Percentiles rank a stretch among this genome's conserved stretches.
Evolutionary conservation across 441 rosid species (phyloP).

Genomic region (Pelargonium myrrhifolium): DNA sequence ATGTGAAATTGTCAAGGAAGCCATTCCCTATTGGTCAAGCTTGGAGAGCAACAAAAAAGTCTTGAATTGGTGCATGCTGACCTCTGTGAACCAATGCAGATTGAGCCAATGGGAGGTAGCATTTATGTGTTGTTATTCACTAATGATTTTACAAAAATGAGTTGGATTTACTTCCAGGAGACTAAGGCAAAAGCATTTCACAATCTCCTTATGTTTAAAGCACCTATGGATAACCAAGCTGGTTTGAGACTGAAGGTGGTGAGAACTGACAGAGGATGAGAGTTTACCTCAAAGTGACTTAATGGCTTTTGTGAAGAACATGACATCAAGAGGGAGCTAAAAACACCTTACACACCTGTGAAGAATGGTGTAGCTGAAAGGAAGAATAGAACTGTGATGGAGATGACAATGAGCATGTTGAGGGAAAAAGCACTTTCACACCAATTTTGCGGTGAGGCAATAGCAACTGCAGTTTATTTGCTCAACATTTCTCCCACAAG

Average conservation of each 20-base stretch:
- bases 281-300: background rate
- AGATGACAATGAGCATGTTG: background rate
- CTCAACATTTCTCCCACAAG: background rate
- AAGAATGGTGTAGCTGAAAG: background rate
- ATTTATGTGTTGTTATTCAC: background rate
- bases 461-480: background rate
- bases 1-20: background rate
- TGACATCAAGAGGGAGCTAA: background rate
- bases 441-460: background rate
- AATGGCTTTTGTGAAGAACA: background rate
- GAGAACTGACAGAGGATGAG: background rate
- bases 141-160: background rate
- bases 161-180: background rate
- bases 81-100: background rate
- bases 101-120: background rate
- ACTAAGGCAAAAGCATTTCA: background rate
- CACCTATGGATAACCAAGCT: background rate
- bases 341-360: background rate
- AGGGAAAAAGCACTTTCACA: background rate
- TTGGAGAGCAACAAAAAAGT: background rate
- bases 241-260: background rate
- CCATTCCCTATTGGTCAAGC: background rate
- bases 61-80: background rate
- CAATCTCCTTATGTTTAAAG: background rate
- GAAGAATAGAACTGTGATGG: background rate